Conservation (phyloP, 75 land plant species). For the Chamaecyparis obtusa region DNA sequence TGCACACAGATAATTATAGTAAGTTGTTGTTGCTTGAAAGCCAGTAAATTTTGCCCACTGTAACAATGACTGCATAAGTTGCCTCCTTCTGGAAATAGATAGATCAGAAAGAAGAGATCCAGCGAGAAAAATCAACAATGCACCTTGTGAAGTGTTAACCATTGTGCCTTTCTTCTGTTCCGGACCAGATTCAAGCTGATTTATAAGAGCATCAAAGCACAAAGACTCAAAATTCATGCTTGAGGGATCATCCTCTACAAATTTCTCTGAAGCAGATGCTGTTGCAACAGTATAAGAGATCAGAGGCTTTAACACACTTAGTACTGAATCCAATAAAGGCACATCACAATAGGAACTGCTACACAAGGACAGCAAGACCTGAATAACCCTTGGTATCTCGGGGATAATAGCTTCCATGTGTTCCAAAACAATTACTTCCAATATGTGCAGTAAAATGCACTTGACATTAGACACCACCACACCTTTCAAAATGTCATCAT, state of each 20-base stretch:
- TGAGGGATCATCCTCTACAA: constrained; percentile 25
- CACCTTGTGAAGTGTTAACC: constrained; percentile 26
- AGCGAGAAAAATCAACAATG: constrained; percentile 61
- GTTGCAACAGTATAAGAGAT: constrained; percentile 58
- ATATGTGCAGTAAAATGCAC: constrained; percentile 55
- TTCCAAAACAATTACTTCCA: constrained; percentile 82
- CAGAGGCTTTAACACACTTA: constrained; percentile 68
- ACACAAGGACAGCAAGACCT: constrained; percentile 60
- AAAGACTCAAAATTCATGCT: constrained; percentile 56
- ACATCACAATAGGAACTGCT: constrained; percentile 74
- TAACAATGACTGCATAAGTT: constrained; percentile 41
- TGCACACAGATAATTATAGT: constrained; percentile 63
- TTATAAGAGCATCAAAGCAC: constrained; percentile 70
- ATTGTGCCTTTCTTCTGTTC: constrained; percentile 25
- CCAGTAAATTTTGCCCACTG: constrained; percentile 65
- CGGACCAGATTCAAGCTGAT: constrained; percentile 32
- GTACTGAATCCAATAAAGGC: constrained; percentile 65
- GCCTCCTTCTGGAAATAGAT: constrained; percentile 43
- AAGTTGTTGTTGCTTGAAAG: constrained; percentile 37
- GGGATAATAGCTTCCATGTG: constrained; percentile 93
- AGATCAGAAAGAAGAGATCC: constrained; percentile 65
- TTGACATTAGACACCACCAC: constrained; percentile 65
- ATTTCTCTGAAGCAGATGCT: constrained; percentile 38
- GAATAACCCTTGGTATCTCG: constrained; percentile 80
- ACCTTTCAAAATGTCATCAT: constrained; percentile 42